These are phyloP conservation scores for Tetrahymena thermophila DNA, from an alignment of 73 alveolate species.

Conservation along the genomic window DNA sequence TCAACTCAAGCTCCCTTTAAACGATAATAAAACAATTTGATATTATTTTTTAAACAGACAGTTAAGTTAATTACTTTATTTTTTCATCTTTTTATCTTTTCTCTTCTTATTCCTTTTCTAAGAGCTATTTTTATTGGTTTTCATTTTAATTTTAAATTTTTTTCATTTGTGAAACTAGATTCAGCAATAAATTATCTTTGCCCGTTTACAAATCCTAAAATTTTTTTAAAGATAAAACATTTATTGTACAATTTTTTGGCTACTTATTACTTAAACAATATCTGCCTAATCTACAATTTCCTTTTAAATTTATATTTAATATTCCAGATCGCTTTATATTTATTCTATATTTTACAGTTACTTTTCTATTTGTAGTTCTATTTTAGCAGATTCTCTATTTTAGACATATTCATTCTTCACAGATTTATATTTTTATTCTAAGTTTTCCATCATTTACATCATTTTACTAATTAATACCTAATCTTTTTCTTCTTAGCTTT, in stretches of 20 bases:
- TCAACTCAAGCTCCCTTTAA: neutral
- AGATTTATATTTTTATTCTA: neutral
- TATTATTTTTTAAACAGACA: neutral
- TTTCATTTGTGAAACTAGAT: neutral
- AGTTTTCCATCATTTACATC: neutral
- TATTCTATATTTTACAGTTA: neutral
- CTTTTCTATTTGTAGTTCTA: neutral
- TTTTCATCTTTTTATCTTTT: neutral
- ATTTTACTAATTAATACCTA: neutral
- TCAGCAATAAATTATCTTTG: neutral
- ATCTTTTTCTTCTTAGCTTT: neutral
- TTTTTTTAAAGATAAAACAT: neutral
- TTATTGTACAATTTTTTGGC: too few species aligned
- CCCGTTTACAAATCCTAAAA: neutral
- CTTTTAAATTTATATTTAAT: neutral
- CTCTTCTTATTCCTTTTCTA: neutral
- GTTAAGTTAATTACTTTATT: neutral
- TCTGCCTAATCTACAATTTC: neutral
- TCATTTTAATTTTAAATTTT: neutral
- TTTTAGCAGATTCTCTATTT: neutral
- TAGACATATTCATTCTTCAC: neutral
- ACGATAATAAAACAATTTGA: neutral
- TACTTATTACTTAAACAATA: neutral
- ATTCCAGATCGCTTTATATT: neutral
- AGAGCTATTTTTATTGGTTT: neutral